phyloP scores from a whole-genome alignment of 2,329 filamentous ascomycete genomes.

The Cucurbitaria berberidis region DNA sequence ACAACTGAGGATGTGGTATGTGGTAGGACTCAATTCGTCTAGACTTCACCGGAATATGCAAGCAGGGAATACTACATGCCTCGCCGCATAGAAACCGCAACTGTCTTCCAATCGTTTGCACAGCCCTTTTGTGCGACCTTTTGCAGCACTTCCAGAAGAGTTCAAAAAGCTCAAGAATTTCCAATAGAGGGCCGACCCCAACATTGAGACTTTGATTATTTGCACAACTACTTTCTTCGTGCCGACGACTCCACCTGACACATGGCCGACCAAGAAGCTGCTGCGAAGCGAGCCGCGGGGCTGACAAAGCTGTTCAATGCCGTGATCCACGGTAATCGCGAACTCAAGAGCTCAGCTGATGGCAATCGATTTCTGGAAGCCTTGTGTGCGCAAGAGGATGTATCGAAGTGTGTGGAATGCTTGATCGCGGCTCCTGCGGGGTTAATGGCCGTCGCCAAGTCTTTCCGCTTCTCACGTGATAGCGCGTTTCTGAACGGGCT shows the following conservation, averaged over 20 bases:
- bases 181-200: background rate
- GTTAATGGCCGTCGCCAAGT: slow-evolving; percentile 46
- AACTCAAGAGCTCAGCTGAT: slow-evolving; percentile 48
- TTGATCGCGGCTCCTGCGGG: slow-evolving; percentile 35
- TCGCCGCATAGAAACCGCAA: slow-evolving; percentile 16
- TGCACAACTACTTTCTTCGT: background rate
- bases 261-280: slow-evolving; percentile 28
- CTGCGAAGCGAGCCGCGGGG: slow-evolving; percentile 33
- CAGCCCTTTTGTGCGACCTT: slow-evolving; percentile 17
- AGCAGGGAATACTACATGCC: slow-evolving; percentile 14
- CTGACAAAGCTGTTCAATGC: slow-evolving; percentile 50
- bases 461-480: slow-evolving; percentile 54
- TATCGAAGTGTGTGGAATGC: slow-evolving; percentile 47
- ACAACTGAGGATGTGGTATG: slow-evolving; percentile 13
- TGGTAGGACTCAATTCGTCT: slow-evolving; percentile 21
- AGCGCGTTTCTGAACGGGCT: slow-evolving; percentile 54
- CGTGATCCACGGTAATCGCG: slow-evolving; percentile 49
- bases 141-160: background rate
- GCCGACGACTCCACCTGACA: background rate
- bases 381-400: slow-evolving; percentile 52
- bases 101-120: slow-evolving; percentile 36
- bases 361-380: slow-evolving; percentile 58
- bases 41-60: slow-evolving; percentile 20
- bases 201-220: background rate
- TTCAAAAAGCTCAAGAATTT: slow-evolving; percentile 1